Evolutionary conservation across 2,329 filamentous ascomycete species (phyloP).

Genomic region (Fusarium hainanense): DNA sequence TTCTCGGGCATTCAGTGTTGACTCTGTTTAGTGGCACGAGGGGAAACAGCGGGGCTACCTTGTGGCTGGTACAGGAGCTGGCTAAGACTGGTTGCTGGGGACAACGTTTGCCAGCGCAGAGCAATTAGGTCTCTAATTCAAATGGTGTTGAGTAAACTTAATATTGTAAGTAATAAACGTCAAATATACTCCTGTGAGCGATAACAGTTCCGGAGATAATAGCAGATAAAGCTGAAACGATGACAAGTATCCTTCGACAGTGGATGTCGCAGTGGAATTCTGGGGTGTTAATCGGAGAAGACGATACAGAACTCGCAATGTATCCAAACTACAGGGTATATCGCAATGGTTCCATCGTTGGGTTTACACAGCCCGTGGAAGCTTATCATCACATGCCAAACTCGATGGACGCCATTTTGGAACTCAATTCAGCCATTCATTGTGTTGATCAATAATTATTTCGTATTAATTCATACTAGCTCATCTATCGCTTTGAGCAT

Average conservation of each 20-base stretch:
- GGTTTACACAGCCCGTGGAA: background rate
- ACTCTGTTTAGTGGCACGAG: slow-evolving; percentile 21
- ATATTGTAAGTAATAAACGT: background rate
- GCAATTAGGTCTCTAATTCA: background rate
- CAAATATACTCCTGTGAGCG: background rate
- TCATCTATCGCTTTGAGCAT: slow-evolving; percentile 17
- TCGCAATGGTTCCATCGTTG: background rate
- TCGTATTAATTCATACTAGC: slow-evolving; percentile 37
- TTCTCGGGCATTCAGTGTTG: background rate
- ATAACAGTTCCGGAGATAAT: rapidly evolving
- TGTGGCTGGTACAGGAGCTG: slow-evolving; percentile 4
- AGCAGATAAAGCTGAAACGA: background rate
- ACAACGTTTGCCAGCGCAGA: slow-evolving; percentile 23
- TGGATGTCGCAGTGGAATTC: background rate
- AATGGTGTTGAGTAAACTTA: background rate
- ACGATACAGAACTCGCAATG: slow-evolving; percentile 1
- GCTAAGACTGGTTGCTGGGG: slow-evolving; percentile 28
- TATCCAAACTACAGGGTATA: background rate
- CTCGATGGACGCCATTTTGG: background rate
- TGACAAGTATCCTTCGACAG: background rate
- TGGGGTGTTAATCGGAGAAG: background rate
- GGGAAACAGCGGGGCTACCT: slow-evolving; percentile 32
- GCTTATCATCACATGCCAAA: slow-evolving; percentile 8
- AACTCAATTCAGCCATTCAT: background rate
- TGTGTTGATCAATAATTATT: background rate